Evolutionary conservation across 768 basidiomycete genomes (phyloP).

Genomic region (Tubosaeta sp.): DNA sequence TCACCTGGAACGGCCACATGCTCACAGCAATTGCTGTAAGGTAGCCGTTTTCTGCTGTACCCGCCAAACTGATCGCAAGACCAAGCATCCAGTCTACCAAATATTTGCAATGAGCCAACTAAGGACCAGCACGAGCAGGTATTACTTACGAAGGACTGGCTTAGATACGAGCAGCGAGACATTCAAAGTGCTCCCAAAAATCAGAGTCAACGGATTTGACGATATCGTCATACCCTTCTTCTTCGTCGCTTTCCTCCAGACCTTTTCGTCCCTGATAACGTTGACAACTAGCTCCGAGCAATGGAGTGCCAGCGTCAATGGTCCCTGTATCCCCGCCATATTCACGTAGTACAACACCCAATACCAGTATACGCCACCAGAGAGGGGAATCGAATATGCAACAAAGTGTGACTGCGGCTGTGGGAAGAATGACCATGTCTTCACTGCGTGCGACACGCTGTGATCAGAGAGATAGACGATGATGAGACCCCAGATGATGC

Average conservation of each 20-base stretch:
- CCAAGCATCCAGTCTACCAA: slow-evolving; percentile 35
- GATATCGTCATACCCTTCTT: slow-evolving; percentile 13
- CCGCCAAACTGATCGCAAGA: slow-evolving; percentile 19
- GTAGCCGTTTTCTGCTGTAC: slow-evolving; percentile 7
- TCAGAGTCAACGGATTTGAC: slow-evolving; percentile 18
- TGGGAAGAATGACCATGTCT: slow-evolving; percentile 29
- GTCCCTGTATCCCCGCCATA: slow-evolving; percentile 25
- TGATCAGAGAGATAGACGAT: slow-evolving; percentile 5
- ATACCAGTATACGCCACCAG: slow-evolving; percentile 13
- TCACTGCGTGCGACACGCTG: not conserved
- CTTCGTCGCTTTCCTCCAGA: slow-evolving; percentile 24
- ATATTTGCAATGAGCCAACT: not conserved
- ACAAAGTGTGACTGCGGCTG: slow-evolving; percentile 13
- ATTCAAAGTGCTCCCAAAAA: slow-evolving; percentile 19
- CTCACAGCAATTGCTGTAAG: slow-evolving; percentile 16
- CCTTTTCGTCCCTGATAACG: slow-evolving; percentile 25
- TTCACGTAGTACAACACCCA: slow-evolving; percentile 25
- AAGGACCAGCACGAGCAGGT: not conserved
- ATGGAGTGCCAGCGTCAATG: slow-evolving; percentile 26
- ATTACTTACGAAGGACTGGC: slow-evolving; percentile 24
- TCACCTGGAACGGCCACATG: slow-evolving; percentile 28
- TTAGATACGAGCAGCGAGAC: slow-evolving; percentile 17
- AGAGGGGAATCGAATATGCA: slow-evolving; percentile 21
- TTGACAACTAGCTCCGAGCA: slow-evolving; percentile 28
- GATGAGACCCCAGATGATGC: slow-evolving; percentile 20